Evolutionary conservation across 139 green algal species (phyloP), one percentile per base, ranked within the genome.

Genomic region (Haematococcus lacustris): DNA sequence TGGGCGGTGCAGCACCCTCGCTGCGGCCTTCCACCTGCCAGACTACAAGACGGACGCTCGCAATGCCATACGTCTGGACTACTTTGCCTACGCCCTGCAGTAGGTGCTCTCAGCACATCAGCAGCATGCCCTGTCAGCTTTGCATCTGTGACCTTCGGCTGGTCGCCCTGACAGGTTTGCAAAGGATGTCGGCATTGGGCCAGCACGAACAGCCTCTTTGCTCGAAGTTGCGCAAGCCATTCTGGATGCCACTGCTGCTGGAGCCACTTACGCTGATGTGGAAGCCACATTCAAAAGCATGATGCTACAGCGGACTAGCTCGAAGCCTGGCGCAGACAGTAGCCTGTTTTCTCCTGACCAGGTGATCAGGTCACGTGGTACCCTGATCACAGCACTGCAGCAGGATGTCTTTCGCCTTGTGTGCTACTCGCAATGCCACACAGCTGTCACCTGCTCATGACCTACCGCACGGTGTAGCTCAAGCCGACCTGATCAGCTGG

Each of bases 261-360:
- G 76, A 0, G 76, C 76, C 7, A 33, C 66, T n/a, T 78, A 60
- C 32, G 9, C 62, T 9, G 71, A 78, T 26, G 64, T 67, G 25
- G 65, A 82, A 47, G 71, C 76, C 21, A 72, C 41, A 35, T 76
- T 78, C 61, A 77, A 82, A 38, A 62, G 51, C 0, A 33, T 70
- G n/a, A 61, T 82, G 57, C 38, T 82, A 40, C 59, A 73, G 34
- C 34, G 61, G 28, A 72, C 71, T 28, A 67, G 76, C 37, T 50
- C 76, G 25, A 76, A 71, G 50, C 76, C 76, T 1, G 76, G 76
- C n/a, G 51, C 71, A 21, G 76, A 82, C 38, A 68, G 51, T 38
- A 35, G 37, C 0, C 61, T 53, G 43, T 75, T 82, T 9, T 78
- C 71, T 33, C 76, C 76, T 38, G 71, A 82, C 50, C 71, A 78